A percentile compares a stretch with the other conserved stretches of the same genome.
Conservation (phyloP, 176 grass and related monocot genomes). For the Typha latifolia region DNA sequence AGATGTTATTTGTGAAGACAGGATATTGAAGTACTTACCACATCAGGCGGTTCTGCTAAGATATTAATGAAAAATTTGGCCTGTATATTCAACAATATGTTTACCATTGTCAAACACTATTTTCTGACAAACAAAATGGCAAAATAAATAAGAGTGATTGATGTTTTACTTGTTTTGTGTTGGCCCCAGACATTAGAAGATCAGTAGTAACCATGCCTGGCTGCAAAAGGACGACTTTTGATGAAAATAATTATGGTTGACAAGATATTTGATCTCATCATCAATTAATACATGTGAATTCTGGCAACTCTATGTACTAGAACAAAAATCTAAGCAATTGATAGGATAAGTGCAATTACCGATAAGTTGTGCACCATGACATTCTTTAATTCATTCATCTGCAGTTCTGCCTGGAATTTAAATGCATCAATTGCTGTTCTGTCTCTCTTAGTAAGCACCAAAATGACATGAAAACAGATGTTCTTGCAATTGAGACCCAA, state of each 20-base stretch:
- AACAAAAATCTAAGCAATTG: background rate
- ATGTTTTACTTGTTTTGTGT: slow-evolving; percentile 80
- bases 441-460: slow-evolving; percentile 14
- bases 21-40: slow-evolving; percentile 47
- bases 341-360: slow-evolving; percentile 27
- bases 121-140: slow-evolving; percentile 6
- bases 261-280: slow-evolving; percentile 6
- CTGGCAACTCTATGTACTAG: background rate
- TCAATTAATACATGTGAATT: background rate
- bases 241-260: slow-evolving; percentile 7
- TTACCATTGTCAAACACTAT: slow-evolving; percentile 11
- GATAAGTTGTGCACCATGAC: slow-evolving; percentile 98
- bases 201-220: slow-evolving; percentile 98
- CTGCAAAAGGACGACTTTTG: slow-evolving; percentile 38
- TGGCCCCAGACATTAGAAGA: slow-evolving; percentile 98
- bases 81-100: slow-evolving; percentile 33
- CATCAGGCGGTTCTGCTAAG: slow-evolving; percentile 92
- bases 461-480: background rate
- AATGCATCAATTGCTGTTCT: slow-evolving; percentile 14
- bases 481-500: too few relatives aligned
- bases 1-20: background rate
- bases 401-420: slow-evolving; percentile 81
- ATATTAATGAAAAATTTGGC: slow-evolving; percentile 99
- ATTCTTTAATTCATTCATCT: slow-evolving; percentile 99
- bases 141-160: background rate